Base-by-base conservation (phyloP, 148 eudicot genomes). In the Simmondsia chinensis region DNA sequence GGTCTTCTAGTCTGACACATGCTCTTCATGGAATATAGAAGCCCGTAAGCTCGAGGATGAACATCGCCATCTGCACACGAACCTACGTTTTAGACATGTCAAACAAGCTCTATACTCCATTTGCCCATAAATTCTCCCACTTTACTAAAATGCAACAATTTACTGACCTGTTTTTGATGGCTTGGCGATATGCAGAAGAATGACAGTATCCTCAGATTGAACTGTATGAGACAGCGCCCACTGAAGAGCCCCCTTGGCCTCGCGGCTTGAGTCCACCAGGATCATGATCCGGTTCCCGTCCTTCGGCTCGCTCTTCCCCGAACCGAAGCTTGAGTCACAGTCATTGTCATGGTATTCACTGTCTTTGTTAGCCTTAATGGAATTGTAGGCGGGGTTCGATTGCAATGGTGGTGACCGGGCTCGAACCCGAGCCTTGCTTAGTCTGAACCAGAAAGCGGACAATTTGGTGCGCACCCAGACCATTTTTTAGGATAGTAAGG, bases 201-300 rank as follows among this genome's bases (percentile, higher is more conserved):
- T 36, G 27, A 80, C 32, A 16, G 75, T 74, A 25, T 80, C 94
- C 44, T 63, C 79, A 18, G 49, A 52, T 32, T 74, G 88, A 47
- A 77, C 75, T 52, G 85, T 57, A 38, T 84, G 88, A 38, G 84
- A 66, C 5, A 84, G 77, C 6, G 82, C 79, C 88, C 94, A 80
- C 26, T 74, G 73, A 8, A 84, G 75, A 17, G 82, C 88, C 31
- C 69, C 79, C 33, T 69, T 80, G 12, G 82, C 66, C 57, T 84
- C 58, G 2, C 27, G 49, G 38, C 54, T 74, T 2, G 66, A 64
- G 47, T 80, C 94, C 16, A 80, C 67, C 45, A 84, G 85, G 15
- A 84, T 74, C 81, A 83, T 74, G 24, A 80, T 82, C 61, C 70
- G 68, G 37, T 82, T 82, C 4, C 81, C 79, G 17, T 58, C 33